phyloP scores from a whole-genome alignment of 176 grass and related monocot genomes.

The Poa pratensis region DNA sequence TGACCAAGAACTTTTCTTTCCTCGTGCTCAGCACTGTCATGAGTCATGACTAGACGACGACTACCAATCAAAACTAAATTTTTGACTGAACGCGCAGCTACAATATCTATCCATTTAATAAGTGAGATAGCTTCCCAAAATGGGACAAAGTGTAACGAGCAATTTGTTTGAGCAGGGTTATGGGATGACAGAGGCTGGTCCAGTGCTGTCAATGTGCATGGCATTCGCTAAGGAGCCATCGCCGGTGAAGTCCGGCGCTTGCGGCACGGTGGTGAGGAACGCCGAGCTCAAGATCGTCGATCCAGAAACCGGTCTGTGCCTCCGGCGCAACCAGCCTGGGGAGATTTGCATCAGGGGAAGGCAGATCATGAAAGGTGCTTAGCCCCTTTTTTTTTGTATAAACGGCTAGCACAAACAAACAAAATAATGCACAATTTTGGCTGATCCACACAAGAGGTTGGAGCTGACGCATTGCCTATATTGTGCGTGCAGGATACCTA shows the following conservation, averaged over 20 bases:
- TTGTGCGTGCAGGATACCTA: slow-evolving; percentile 66
- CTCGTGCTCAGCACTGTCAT: no score
- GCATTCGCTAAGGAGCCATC: slow-evolving; percentile 80
- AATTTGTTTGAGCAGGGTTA: slow-evolving; percentile 55
- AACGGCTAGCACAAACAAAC: no score
- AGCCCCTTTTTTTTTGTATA: no score
- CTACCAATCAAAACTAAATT: background rate
- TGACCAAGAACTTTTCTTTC: background rate
- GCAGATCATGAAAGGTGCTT: slow-evolving; percentile 87
- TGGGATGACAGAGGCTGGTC: slow-evolving; percentile 87
- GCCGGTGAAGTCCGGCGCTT: slow-evolving; percentile 78
- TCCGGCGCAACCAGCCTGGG: slow-evolving; percentile 61
- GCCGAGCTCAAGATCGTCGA: slow-evolving; percentile 85
- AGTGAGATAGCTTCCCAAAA: slow-evolving; percentile 1
- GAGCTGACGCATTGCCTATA: background rate
- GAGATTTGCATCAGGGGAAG: slow-evolving; percentile 90
- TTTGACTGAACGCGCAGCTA: background rate
- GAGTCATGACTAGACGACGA: background rate
- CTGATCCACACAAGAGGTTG: background rate
- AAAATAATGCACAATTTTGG: no score
- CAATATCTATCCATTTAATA: background rate
- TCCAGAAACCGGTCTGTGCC: slow-evolving; percentile 57
- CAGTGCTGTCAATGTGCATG: slow-evolving; percentile 92
- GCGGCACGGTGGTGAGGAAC: slow-evolving; percentile 87
- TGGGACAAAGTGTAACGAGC: background rate